These are phyloP conservation scores for Ulvella scutata DNA, from an alignment of 139 green algal genomes.

Conservation along the genomic window DNA sequence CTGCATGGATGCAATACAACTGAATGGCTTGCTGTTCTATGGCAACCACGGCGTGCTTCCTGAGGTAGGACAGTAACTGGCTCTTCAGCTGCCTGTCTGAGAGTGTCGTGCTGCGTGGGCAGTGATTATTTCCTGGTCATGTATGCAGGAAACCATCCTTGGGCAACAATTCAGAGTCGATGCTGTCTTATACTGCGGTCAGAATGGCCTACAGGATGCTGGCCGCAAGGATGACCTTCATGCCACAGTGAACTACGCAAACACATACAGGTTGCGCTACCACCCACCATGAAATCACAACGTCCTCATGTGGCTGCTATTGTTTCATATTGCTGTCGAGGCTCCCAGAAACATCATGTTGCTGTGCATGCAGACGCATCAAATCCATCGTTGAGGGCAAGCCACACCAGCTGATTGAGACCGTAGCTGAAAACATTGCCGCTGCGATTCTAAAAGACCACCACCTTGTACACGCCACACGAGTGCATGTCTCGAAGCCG, in stretches of 20 bases:
- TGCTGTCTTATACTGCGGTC: constrained; percentile 19
- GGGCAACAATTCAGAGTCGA: constrained; percentile 50
- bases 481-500: constrained; percentile 32
- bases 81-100: background rate
- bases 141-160: constrained; percentile 30
- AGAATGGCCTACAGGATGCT: constrained; percentile 10
- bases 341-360: background rate
- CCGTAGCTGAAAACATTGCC: constrained; percentile 29
- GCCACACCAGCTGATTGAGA: constrained; percentile 28
- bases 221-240: constrained; percentile 26
- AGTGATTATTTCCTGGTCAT: background rate
- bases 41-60: constrained; percentile 8
- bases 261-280: constrained; percentile 23
- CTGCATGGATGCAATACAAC: background rate
- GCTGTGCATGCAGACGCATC: constrained; percentile 23
- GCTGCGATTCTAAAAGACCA: constrained; percentile 16
- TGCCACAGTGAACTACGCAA: constrained; percentile 33
- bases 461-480: constrained; percentile 11
- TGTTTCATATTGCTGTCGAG: too few relatives aligned
- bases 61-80: background rate
- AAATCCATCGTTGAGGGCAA: constrained; percentile 27
- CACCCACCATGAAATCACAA: background rate
- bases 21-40: background rate
- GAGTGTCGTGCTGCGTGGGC: too few relatives aligned
- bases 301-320: background rate